phyloP scores from a whole-genome alignment of 2,329 filamentous ascomycete species.

The Aspergillus versicolor region DNA sequence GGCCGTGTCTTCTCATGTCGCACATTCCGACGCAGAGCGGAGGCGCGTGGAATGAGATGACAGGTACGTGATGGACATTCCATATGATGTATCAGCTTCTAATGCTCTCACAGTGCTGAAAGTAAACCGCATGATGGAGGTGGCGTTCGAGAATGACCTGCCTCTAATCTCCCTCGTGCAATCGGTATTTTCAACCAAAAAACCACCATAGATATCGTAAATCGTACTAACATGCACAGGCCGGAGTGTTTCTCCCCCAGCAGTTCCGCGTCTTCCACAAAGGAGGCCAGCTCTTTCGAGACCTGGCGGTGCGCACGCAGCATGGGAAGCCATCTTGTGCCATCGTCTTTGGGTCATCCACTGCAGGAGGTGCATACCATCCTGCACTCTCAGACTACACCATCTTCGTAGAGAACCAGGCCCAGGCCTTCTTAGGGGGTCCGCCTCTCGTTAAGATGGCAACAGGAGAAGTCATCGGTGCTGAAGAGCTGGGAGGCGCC shows the following conservation, averaged over 20 bases:
- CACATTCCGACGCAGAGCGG: conserved; percentile 46
- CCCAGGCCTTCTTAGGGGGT: conserved; percentile 46
- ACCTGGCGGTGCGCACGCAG: conserved; percentile 40
- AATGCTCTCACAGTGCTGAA: conserved; percentile 22
- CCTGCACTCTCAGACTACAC: conserved; percentile 46
- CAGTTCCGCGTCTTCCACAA: conserved; percentile 49
- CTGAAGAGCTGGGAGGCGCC: conserved; percentile 46
- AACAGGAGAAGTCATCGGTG: conserved; percentile 44
- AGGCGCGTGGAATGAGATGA: conserved; percentile 47
- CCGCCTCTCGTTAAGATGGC: conserved; percentile 50
- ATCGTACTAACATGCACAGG: conserved; percentile 19
- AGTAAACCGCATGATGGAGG: conserved; percentile 39
- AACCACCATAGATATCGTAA: neutral
- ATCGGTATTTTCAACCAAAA: conserved; percentile 21
- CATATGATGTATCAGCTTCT: neutral
- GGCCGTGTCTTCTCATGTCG: conserved; percentile 39
- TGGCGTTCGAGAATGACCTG: conserved; percentile 42
- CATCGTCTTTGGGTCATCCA: conserved; percentile 47
- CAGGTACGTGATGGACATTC: conserved; percentile 19
- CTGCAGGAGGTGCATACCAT: conserved; percentile 44
- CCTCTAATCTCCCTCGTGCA: conserved; percentile 43
- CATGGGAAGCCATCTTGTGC: conserved; percentile 43
- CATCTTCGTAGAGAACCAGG: conserved; percentile 45
- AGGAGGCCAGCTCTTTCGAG: conserved; percentile 43
- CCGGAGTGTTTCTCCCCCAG: conserved; percentile 45